These are phyloP conservation scores for Eucalyptus sp. DNA, from an alignment of 345 rosid species.

Conservation along the genomic window DNA sequence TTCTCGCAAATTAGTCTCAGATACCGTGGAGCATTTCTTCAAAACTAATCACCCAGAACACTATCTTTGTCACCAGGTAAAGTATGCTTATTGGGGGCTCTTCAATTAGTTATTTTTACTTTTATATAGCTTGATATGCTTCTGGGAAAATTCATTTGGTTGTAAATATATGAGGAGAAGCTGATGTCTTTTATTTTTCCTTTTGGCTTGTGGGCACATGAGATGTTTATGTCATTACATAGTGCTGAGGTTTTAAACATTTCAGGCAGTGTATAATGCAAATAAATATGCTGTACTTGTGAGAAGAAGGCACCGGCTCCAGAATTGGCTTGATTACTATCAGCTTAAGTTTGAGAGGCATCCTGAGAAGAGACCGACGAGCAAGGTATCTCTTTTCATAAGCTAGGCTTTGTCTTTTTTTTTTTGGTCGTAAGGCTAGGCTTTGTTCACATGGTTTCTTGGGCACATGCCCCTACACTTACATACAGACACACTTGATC, in stretches of 20 bases:
- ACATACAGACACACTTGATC: background rate
- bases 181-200: background rate
- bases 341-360: conserved; percentile 75
- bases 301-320: conserved; percentile 64
- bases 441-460: background rate
- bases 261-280: conserved; percentile 80
- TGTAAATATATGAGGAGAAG: background rate
- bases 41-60: conserved; percentile 76
- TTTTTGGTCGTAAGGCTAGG: background rate
- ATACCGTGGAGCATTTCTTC: conserved; percentile 65
- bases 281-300: conserved; percentile 63
- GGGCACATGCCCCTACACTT: background rate
- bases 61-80: conserved; percentile 90
- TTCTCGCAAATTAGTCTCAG: conserved; percentile 44
- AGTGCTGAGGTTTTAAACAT: background rate
- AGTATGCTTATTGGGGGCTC: background rate
- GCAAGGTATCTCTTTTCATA: conserved; percentile 27
- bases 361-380: conserved; percentile 66
- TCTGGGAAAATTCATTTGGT: background rate
- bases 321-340: conserved; percentile 82
- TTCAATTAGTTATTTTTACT: background rate
- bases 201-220: background rate
- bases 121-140: background rate
- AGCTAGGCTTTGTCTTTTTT: background rate
- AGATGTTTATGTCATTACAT: background rate